A percentile compares a stretch with the other conserved stretches of the same genome.
Evolutionary conservation across 2,329 filamentous ascomycete species (phyloP).

Genomic region (Colletotrichum spaethianum): DNA sequence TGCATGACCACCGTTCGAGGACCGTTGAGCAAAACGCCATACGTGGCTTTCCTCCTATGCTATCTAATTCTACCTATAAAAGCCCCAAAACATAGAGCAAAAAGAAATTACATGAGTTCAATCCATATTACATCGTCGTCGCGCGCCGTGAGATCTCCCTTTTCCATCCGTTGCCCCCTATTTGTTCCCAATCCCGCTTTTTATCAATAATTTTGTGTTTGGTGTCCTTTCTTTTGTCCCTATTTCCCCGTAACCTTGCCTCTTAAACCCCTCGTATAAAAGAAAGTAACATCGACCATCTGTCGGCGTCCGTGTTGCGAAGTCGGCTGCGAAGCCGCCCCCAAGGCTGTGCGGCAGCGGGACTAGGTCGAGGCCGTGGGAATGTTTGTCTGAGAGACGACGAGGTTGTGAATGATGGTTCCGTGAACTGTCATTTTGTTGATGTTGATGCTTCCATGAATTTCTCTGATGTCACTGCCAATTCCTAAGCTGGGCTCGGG

Average conservation of each 20-base stretch:
- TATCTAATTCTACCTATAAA: not conserved
- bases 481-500: not conserved
- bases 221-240: not conserved
- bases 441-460: not conserved
- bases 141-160: not conserved
- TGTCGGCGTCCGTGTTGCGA: not conserved
- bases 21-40: not conserved
- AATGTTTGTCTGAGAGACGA: not conserved
- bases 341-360: not conserved
- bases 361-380: not conserved
- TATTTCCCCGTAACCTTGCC: not conserved
- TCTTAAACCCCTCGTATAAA: not conserved
- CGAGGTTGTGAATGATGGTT: not conserved
- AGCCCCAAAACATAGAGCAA: not conserved
- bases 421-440: not conserved
- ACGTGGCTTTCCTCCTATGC: not conserved
- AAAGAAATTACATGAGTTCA: not conserved
- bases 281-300: not conserved
- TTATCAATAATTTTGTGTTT: not conserved
- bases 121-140: not conserved
- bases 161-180: no score
- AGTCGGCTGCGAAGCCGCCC: not conserved
- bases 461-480: not conserved
- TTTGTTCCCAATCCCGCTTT: not conserved
- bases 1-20: not conserved